Evolutionary conservation across 1,139 yeast genomes (phyloP).

Genomic region (Wickerhamomyces sp.): DNA sequence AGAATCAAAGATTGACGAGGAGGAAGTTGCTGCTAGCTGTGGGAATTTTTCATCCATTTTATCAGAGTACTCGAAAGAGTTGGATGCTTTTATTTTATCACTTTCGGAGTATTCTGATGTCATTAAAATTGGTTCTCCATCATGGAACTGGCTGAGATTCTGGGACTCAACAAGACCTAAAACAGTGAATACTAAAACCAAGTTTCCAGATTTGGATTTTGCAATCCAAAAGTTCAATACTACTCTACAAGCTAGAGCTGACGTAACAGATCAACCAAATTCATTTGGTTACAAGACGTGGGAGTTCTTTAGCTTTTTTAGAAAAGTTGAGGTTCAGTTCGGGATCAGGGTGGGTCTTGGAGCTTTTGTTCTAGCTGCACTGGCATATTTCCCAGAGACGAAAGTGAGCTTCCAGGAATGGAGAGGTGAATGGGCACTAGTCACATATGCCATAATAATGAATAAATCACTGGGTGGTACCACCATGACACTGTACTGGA

Average conservation of each 20-base stretch:
- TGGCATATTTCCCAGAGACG: constrained; percentile 62
- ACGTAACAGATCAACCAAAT: constrained; percentile 9
- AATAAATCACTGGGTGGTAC: constrained; percentile 87
- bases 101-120: constrained; percentile 41
- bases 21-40: constrained; percentile 81
- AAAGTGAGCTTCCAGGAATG: constrained; percentile 52
- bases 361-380: constrained; percentile 57
- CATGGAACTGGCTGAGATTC: constrained; percentile 50
- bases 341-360: constrained; percentile 80
- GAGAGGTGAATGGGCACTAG: constrained; percentile 84
- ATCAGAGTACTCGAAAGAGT: constrained; percentile 57
- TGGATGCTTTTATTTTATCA: constrained; percentile 42
- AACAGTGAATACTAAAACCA: neutral
- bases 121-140: constrained; percentile 21
- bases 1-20: constrained; percentile 53
- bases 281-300: constrained; percentile 30
- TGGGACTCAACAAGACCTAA: constrained; percentile 32
- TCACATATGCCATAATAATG: constrained; percentile 79
- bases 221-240: constrained; percentile 15
- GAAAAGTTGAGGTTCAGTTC: constrained; percentile 68
- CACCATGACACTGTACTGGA: constrained; percentile 69
- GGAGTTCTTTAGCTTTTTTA: constrained; percentile 38
- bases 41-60: constrained; percentile 71
- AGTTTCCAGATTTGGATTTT: constrained; percentile 17
- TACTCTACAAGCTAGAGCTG: constrained; percentile 12